Evolutionary conservation across 2,329 filamentous ascomycete species (phyloP), one percentile per base, ranked within the genome.

Genomic region (Lasiodiplodia sp.): DNA sequence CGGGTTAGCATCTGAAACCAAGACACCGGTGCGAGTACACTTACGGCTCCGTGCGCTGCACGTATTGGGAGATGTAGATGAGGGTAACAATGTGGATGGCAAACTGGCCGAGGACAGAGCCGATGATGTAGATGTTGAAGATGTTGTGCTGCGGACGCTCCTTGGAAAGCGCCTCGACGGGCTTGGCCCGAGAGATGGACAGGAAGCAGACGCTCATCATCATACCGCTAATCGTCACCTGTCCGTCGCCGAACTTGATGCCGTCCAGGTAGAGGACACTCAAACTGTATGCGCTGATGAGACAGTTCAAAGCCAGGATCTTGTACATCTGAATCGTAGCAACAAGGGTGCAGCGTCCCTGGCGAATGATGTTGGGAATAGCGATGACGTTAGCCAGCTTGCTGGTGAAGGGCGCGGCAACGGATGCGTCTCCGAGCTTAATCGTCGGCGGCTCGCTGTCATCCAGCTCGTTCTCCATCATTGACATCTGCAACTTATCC

Each of bases 281-380:
- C 78, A 99, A 83, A 80, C 93, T 97, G 88, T 99, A 99, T 47
- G 96, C 96, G 74, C 93, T 97, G 78, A 99, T 99, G 74, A 99
- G 86, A 79, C 96, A 99, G 85, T 99, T 99, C 69, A 99, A 85
- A 8, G 96, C 96, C 64, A 99, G 88, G 75, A 99, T 99, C 87
- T 97, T 99, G 89, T 99, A 99, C 95, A 99, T 99, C 85, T 99
- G 96, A 72, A 99, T 98, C 0, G 96, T 99, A 38, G 96, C 96
- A 67, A 99, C 96, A 23, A 99, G 89, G 8, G 96, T 99, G 84
- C 96, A 99, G 71, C 96, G 92, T 69, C 96, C 96, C 83, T 99
- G 96, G 69, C 96, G 92, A 76, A 99, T 96, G 75, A 99, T 99
- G 83, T 99, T 99, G 65, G 96, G 95, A 69, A 99, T 94, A 47